These are phyloP conservation scores for Lactarius akahatsu DNA, from an alignment of 768 basidiomycete species.

Conservation along the genomic window DNA sequence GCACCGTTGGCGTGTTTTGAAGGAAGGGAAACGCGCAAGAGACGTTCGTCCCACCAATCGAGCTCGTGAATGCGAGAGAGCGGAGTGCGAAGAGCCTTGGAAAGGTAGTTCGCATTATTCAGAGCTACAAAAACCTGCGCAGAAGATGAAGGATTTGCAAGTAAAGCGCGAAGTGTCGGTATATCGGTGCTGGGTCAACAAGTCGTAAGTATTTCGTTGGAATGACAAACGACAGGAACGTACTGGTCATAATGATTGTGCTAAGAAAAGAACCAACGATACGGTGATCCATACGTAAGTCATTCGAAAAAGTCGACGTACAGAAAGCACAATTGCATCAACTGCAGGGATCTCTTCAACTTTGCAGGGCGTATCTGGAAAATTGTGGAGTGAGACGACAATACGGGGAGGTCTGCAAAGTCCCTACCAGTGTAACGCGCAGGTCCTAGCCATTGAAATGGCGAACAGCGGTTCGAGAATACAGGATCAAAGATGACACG, in stretches of 20 bases:
- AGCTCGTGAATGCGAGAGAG: conserved; percentile 40
- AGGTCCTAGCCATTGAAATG: conserved; percentile 36
- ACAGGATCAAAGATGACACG: conserved; percentile 43
- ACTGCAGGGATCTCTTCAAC: conserved; percentile 47
- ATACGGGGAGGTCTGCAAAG: background rate
- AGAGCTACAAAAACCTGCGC: conserved; percentile 49
- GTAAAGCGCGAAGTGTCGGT: conserved; percentile 37
- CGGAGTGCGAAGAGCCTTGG: conserved; percentile 35
- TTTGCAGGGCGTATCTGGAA: conserved; percentile 38
- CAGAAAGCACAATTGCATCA: conserved; percentile 50
- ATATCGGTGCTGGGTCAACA: conserved; percentile 36
- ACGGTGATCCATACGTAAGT: background rate
- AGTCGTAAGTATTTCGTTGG: background rate
- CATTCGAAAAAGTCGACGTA: conserved; percentile 30
- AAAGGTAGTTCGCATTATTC: conserved; percentile 43
- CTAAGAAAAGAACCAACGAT: conserved; percentile 22
- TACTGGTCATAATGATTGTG: conserved; percentile 44
- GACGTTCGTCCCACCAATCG: conserved; percentile 50
- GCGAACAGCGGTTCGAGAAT: conserved; percentile 40
- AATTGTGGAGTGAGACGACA: background rate
- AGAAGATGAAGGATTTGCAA: conserved; percentile 24
- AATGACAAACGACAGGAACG: background rate
- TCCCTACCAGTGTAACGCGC: conserved; percentile 37
- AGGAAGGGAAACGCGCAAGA: conserved; percentile 34
- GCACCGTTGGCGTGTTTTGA: conserved; percentile 3